A percentile compares a stretch with the other conserved stretches of the same genome.
phyloP scores from a whole-genome alignment of 139 green algal genomes.

The Chlorella sorokiniana region DNA sequence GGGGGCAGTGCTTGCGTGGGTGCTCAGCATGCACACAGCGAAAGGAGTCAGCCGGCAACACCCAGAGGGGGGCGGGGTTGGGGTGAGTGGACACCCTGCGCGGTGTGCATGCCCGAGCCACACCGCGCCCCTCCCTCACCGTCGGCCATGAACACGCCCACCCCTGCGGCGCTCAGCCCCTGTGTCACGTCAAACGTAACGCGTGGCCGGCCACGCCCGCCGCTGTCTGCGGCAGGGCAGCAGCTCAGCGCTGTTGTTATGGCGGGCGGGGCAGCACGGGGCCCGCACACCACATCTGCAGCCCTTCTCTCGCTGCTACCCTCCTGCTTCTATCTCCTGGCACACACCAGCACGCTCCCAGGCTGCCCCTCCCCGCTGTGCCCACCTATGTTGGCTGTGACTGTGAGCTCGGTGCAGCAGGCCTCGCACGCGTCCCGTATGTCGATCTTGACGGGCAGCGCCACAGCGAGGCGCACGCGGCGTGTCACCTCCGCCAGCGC shows the following conservation, averaged over 20 bases:
- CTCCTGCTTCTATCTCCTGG: neutral
- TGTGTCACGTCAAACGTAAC: slow-evolving; percentile 77
- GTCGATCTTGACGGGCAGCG: slow-evolving; percentile 57
- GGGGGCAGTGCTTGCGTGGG: neutral
- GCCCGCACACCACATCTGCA: neutral
- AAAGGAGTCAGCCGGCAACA: neutral
- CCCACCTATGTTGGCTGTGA: slow-evolving; percentile 39
- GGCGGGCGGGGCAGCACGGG: neutral
- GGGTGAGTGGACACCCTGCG: too few species aligned
- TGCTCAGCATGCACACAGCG: neutral
- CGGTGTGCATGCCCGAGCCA: too few species aligned
- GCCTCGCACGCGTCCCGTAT: slow-evolving; percentile 49
- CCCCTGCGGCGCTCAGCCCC: slow-evolving; percentile 50
- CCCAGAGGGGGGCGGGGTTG: too few species aligned
- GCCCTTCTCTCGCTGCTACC: neutral
- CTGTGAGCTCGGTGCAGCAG: slow-evolving; percentile 61
- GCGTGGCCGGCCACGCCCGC: slow-evolving; percentile 65
- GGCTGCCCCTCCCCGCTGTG: neutral
- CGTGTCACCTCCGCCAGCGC: slow-evolving; percentile 45
- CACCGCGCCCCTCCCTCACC: slow-evolving; percentile 21
- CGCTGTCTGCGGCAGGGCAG: slow-evolving; percentile 47
- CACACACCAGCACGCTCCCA: too few species aligned
- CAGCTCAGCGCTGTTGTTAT: neutral
- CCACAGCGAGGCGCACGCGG: slow-evolving; percentile 44
- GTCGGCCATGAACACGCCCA: slow-evolving; percentile 56